These are phyloP conservation scores for Rhizomucor pusillus DNA, from an alignment of 371 early-diverging fungal species.

Conservation along the genomic window DNA sequence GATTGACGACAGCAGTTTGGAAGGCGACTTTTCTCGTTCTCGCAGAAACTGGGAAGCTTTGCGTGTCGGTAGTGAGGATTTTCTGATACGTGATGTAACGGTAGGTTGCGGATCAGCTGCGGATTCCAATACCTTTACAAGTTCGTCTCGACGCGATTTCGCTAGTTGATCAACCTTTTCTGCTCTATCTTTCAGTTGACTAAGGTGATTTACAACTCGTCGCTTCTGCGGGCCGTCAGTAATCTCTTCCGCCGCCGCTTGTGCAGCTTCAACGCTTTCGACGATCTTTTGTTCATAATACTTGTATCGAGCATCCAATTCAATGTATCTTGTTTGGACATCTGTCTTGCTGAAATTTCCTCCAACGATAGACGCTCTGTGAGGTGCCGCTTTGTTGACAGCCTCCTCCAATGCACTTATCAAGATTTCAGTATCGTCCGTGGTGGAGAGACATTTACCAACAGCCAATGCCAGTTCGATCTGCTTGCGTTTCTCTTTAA, in stretches of 20 bases:
- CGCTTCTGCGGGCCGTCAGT: background rate
- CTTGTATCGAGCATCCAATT: constrained; percentile 55
- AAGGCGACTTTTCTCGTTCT: constrained; percentile 19
- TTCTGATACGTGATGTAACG: constrained; percentile 20
- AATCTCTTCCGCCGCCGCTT: constrained; percentile 10
- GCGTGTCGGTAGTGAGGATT: constrained; percentile 43
- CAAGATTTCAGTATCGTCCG: constrained; percentile 45
- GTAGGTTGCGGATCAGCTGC: constrained; percentile 13
- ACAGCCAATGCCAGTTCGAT: constrained; percentile 40
- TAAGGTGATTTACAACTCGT: constrained; percentile 9
- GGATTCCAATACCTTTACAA: constrained; percentile 26
- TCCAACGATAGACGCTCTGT: constrained; percentile 17
- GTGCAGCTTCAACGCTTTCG: constrained; percentile 36
- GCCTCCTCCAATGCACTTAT: constrained; percentile 43
- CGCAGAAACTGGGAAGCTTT: constrained; percentile 25
- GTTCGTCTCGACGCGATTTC: constrained; percentile 29
- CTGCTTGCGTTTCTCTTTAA: constrained; percentile 36
- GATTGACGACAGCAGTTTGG: constrained; percentile 11
- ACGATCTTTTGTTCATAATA: constrained; percentile 47
- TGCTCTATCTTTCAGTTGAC: constrained; percentile 22
- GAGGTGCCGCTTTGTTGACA: constrained; percentile 23
- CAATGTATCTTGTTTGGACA: constrained; percentile 49
- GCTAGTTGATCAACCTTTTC: constrained; percentile 20
- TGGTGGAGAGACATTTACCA: constrained; percentile 37
- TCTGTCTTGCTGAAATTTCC: constrained; percentile 39